Base-by-base conservation (phyloP, 2,329 filamentous ascomycete genomes). In the Karstenula rhodostoma region DNA sequence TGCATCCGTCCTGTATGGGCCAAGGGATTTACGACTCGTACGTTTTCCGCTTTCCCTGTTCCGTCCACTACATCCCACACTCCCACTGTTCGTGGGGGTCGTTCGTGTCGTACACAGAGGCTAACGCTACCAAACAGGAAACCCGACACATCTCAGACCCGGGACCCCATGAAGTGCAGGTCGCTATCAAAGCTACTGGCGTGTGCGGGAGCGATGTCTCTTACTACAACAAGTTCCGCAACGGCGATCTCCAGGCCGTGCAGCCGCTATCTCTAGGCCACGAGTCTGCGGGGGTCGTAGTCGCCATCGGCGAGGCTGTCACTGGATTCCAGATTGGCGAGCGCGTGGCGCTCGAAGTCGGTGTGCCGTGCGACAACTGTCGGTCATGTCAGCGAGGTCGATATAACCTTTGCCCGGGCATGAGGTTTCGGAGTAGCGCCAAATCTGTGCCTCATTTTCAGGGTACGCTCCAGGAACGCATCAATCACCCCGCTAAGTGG, bases 221-320 rank as follows among this genome's bases (percentile, higher is more conserved):
- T 56, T 91, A 91, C 77, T 91, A 89, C 80, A 89, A 86, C 74
- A 89, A 90, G 70, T 90, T 90, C 71, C 87, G 87, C 77, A 91
- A 91, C 70, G 89, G 89, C 48, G 88, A 90, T 75, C 83, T 91
- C 53, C 88, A 88, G 67, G 87, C 87, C 49, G 88, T 86, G 65
- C 83, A 85, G 62, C 89, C 89, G 29, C 79, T 91, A 33, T 89
- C 87, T 5, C 82, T 90, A 3, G 77, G 78, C 43, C 77, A 79
- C 47, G 78, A 80, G 67, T 79, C 77, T 59, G 73, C 76, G 43
- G 78, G 78, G 43, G 57, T 79, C 27, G 77, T 80, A 4, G 76
- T 78, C 17, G 71, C 74, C 7, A 69, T 79, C 55, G 78, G 78
- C 12, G 70, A 74, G 35, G 73, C 69, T 44, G 77, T 79, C 43